phyloP scores from a whole-genome alignment of 345 rosid genomes.

The Geranium brycei region DNA sequence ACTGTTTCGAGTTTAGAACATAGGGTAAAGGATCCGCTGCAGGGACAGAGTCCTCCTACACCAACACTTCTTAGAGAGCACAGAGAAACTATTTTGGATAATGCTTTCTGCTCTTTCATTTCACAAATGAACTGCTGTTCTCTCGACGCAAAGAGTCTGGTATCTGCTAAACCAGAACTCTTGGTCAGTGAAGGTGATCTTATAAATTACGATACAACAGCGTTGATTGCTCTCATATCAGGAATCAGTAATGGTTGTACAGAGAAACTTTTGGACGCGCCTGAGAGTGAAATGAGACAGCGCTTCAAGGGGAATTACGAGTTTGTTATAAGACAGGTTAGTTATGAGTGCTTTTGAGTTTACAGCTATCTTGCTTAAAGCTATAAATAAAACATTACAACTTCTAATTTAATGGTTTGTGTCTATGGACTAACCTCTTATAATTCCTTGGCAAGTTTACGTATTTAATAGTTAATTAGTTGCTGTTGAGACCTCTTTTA shows the following conservation, averaged over 20 bases:
- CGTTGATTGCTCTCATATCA: constrained; percentile 73
- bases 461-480: not conserved
- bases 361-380: not conserved
- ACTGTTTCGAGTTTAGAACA: constrained; percentile 8
- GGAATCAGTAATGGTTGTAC: constrained; percentile 77
- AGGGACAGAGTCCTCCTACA: constrained; percentile 8
- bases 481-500: not conserved
- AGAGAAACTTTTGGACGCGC: constrained; percentile 30
- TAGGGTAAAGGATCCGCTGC: constrained; percentile 11
- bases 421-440: not conserved
- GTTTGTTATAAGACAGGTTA: constrained; percentile 72
- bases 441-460: not conserved
- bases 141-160: constrained; percentile 8
- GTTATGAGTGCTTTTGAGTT: constrained; percentile 1
- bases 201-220: constrained; percentile 72
- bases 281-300: constrained; percentile 35
- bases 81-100: constrained; percentile 10
- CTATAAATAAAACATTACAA: not conserved
- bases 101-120: constrained; percentile 29
- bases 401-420: not conserved
- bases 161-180: constrained; percentile 2
- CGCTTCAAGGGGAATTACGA: constrained; percentile 70
- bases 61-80: constrained; percentile 15
- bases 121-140: constrained; percentile 23
- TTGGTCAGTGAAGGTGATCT: constrained; percentile 19